Evolutionary conservation across 495 filamentous ascomycete species (phyloP), one percentile per base, ranked within the genome.

Genomic region (Talaromyces proteolyticus): DNA sequence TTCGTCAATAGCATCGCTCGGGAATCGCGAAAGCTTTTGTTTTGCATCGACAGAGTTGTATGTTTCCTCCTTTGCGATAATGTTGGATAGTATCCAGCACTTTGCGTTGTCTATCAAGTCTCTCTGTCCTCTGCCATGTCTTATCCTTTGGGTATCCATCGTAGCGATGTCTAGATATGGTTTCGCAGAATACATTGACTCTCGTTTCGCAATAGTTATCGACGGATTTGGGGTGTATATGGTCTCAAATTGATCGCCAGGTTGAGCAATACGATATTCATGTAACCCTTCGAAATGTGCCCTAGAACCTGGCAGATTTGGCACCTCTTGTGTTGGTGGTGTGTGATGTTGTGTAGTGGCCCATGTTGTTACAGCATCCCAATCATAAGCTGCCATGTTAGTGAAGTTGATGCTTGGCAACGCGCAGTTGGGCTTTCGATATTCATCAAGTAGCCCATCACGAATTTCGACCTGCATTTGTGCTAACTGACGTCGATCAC

Each of bases 391-490:
- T 25, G 80, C 68, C 4, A 89, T 70, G 53, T 94, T 63, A 34
- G 83, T 67, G 52, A 82, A 92, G 63, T 96, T 74, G 24, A 99
- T 75, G 2, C 68, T 57, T 2, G 87, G 85, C 0, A 97, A 53
- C 25, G 47, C 21, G n/a, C 29, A 26, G 44, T 85, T 70, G 7
- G 78, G 77, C 3, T 76, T 73, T 44, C 78, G 78, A 57, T 96
- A 97, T 0, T 88, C 94, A 38, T 78, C 73, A 17, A 91, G 66
- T 60, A 89, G 96, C 14, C 73, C 72, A 25, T 82, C 73, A 53
- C 89, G 86, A 60, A 97, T 95, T 53, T 87, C 82, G n/a, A 68
- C 66, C 22, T 85, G 83, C 58, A 97, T 67, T 47, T 81, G 80
- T 6, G 85, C 72, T 38, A 95, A 76, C 21, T 81, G 76, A 8